Percentiles rank a stretch among this genome's conserved stretches.
Conservation (phyloP, 169 alveolate species). For the Plasmodium cynomolgi region DNA sequence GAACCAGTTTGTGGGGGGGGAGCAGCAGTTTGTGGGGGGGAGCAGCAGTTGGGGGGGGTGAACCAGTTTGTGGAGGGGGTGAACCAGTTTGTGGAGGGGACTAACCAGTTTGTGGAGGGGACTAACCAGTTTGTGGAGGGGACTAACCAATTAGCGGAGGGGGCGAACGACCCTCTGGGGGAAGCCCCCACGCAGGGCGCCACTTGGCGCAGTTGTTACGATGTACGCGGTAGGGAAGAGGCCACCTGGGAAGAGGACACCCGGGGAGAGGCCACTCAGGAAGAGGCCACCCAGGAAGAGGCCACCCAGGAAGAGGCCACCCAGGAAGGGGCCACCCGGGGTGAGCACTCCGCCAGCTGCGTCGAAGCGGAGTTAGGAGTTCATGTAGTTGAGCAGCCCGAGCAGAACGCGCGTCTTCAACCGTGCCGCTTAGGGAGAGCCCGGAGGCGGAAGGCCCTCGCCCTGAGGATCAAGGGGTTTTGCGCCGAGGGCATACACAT, state of each 20-base stretch:
- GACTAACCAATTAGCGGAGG: not conserved
- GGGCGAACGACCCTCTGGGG: not conserved
- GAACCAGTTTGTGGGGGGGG: not conserved
- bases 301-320: not conserved
- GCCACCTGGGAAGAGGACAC: not conserved
- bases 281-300: not conserved
- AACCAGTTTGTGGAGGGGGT: not conserved
- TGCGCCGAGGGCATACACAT: constrained; percentile 8
- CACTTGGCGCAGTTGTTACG: not conserved
- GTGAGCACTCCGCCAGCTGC: not conserved
- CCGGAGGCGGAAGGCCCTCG: not conserved
- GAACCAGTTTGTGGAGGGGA: not conserved
- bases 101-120: not conserved
- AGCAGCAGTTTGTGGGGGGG: not conserved
- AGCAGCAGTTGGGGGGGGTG: not conserved
- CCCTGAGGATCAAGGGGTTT: constrained; percentile 59
- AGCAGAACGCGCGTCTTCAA: not conserved
- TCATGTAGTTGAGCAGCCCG: not conserved
- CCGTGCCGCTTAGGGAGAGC: not conserved
- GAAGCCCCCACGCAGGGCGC: not conserved
- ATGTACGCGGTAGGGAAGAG: not conserved
- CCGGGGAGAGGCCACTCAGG: not conserved
- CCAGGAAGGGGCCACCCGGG: not conserved
- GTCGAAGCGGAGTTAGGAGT: not conserved
- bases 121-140: not conserved